phyloP scores from a whole-genome alignment of 1,139 yeast genomes.

The Pichia kudriavzevii region DNA sequence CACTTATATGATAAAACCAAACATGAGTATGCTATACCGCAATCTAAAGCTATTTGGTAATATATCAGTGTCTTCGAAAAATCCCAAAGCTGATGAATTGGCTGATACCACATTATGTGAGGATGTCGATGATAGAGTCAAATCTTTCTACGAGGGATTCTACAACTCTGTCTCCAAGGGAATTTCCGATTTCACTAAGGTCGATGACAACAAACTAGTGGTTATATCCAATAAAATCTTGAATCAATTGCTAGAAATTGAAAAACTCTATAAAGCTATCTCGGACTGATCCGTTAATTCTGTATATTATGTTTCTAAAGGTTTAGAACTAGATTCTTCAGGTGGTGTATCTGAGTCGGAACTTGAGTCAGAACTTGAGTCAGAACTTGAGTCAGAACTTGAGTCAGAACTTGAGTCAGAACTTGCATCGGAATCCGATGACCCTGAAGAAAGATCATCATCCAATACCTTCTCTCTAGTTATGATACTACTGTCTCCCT shows the following conservation, averaged over 20 bases:
- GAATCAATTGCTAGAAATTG: slow-evolving; percentile 13
- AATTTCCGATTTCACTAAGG: slow-evolving; percentile 46
- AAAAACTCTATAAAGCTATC: slow-evolving; percentile 17
- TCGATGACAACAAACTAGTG: slow-evolving; percentile 27
- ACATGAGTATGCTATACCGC: slow-evolving; percentile 17
- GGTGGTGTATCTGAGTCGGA: slow-evolving; percentile 13
- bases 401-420: slow-evolving; percentile 11
- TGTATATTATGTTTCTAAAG: too few species aligned
- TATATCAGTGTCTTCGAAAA: slow-evolving; percentile 8
- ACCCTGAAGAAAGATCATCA: slow-evolving; percentile 10
- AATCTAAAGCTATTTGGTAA: slow-evolving; percentile 22
- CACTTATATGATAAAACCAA: slow-evolving; percentile 19
- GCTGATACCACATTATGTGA: slow-evolving; percentile 28
- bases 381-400: slow-evolving; percentile 12
- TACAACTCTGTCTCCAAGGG: slow-evolving; percentile 43
- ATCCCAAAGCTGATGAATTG: slow-evolving; percentile 4
- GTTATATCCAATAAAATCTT: slow-evolving; percentile 14
- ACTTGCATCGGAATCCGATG: slow-evolving; percentile 8
- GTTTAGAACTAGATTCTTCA: slow-evolving; percentile 13
- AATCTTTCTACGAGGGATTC: slow-evolving; percentile 49
- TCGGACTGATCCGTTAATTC: too few species aligned
- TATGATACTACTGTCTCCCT: slow-evolving; percentile 14
- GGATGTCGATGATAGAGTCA: slow-evolving; percentile 57
- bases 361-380: slow-evolving; percentile 11
- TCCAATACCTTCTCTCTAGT: slow-evolving; percentile 10